Evolutionary conservation across 1,284 basidiomycete species (phyloP).

Genomic region (Porphyrellus sp.): DNA sequence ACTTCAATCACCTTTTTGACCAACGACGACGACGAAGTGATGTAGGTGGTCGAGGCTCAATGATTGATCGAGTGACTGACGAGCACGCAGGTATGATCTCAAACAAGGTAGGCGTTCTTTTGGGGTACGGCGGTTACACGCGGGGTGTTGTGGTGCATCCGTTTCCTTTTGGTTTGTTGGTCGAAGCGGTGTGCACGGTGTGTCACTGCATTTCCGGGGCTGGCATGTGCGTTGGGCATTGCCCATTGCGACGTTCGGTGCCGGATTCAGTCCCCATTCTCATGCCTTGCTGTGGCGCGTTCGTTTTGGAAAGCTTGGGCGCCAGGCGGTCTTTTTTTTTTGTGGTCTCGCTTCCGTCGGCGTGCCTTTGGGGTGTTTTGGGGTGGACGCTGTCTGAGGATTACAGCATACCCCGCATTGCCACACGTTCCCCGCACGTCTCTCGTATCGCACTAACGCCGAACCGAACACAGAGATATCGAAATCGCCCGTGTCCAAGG

Average conservation of each 20-base stretch:
- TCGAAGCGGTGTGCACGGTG: background rate
- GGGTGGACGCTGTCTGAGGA: no score
- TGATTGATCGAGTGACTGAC: slow-evolving; percentile 15
- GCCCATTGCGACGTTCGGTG: background rate
- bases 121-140: background rate
- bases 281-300: background rate
- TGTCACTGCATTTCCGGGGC: background rate
- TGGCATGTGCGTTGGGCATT: background rate
- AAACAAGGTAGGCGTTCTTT: slow-evolving; percentile 63
- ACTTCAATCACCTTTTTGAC: slow-evolving; percentile 93
- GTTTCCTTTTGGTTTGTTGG: slow-evolving; percentile 1
- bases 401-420: slow-evolving; percentile 12
- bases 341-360: background rate
- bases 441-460: background rate
- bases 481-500: slow-evolving; percentile 90
- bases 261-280: background rate
- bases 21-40: slow-evolving; percentile 94
- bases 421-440: slow-evolving; percentile 18
- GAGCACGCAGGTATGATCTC: slow-evolving; percentile 70
- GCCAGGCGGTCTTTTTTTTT: no score
- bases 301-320: background rate
- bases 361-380: no score
- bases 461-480: slow-evolving; percentile 64
- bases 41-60: slow-evolving; percentile 57
- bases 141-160: background rate